These are phyloP conservation scores for Venturia effusa DNA, from an alignment of 2,329 filamentous ascomycete genomes.

Conservation along the genomic window DNA sequence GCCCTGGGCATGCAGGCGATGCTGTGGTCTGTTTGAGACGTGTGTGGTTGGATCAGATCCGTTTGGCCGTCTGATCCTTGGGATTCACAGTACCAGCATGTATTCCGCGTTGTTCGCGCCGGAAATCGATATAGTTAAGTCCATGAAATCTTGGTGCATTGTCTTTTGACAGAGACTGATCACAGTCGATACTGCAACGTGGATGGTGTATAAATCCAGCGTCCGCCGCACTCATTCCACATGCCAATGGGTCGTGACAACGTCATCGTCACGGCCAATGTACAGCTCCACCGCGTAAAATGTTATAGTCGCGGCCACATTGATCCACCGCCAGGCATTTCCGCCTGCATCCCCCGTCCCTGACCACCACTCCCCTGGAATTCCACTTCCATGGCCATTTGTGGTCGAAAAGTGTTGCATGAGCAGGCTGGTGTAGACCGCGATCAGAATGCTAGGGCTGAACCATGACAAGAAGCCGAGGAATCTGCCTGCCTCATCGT, in stretches of 20 bases:
- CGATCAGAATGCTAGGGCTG: slow-evolving; percentile 85
- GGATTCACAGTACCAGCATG: neutral
- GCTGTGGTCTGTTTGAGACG: neutral
- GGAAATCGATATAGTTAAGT: neutral
- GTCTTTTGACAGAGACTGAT: neutral
- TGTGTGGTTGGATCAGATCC: neutral
- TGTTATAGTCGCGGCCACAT: slow-evolving; percentile 77
- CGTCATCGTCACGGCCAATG: slow-evolving; percentile 66
- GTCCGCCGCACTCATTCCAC: slow-evolving; percentile 53
- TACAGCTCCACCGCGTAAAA: slow-evolving; percentile 87
- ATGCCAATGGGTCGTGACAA: slow-evolving; percentile 79
- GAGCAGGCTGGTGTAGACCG: slow-evolving; percentile 89
- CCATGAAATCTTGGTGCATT: neutral
- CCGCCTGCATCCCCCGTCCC: slow-evolving; percentile 72
- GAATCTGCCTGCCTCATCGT: slow-evolving; percentile 68
- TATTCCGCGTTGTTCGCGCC: neutral
- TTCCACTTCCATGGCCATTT: slow-evolving; percentile 46
- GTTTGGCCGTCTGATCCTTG: neutral
- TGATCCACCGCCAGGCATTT: slow-evolving; percentile 88
- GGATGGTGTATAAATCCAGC: neutral
- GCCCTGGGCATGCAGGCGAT: neutral
- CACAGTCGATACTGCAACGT: neutral
- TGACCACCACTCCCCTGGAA: slow-evolving; percentile 64
- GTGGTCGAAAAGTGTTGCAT: slow-evolving; percentile 89
- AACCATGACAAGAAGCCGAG: slow-evolving; percentile 86